Evolutionary conservation across 2,329 filamentous ascomycete genomes (phyloP), one percentile per base, ranked within the genome.

Genomic region (Exophiala phaeomuriformis): DNA sequence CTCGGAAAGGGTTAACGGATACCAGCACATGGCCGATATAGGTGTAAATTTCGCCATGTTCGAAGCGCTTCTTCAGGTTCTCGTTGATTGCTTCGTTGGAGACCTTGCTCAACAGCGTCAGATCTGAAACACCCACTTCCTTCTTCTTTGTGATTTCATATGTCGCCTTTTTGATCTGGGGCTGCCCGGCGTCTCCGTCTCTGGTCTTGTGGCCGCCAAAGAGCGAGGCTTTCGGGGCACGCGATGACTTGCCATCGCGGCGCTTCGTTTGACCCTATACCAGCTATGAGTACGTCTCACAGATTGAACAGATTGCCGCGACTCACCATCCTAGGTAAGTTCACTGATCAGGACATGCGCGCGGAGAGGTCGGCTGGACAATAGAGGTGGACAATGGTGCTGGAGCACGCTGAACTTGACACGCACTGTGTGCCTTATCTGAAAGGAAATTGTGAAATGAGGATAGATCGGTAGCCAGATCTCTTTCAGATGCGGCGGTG

Each of bases 1-100:
- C 93, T 68, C 89, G 84, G 72, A 98, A 98, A 35, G 93, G 93
- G 72, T 98, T 98, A 71, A 98, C 93, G 37, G 93, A 97, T 64
- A 98, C 93, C 79, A 98, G 73, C 72, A 98, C 93, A 85, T 97
- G 91, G 75, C 93, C 93, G 70, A 98, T 98, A 72, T 98, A 98
- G 67, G 93, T 98, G 76, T 98, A 98, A 70, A 98, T 98, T 74
- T 98, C 91, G 71, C 80, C 85, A 78, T 91, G 90, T 69, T 97
- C 89, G 72, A 98, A 98, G 58, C 93, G 84, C 77, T 97, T 94
- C 79, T 96, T 95, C 71, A 98, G 71, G 71, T 98, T 98, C 53
- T 97, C 93, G 75, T 98, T 98, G 77, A 98, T 98, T 57, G 91
- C 90, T 72, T 98, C 93, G 72, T 98, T 97, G 62, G 90, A 95